phyloP scores from a whole-genome alignment of 2,329 filamentous ascomycete species.

The Curvularia lunata region DNA sequence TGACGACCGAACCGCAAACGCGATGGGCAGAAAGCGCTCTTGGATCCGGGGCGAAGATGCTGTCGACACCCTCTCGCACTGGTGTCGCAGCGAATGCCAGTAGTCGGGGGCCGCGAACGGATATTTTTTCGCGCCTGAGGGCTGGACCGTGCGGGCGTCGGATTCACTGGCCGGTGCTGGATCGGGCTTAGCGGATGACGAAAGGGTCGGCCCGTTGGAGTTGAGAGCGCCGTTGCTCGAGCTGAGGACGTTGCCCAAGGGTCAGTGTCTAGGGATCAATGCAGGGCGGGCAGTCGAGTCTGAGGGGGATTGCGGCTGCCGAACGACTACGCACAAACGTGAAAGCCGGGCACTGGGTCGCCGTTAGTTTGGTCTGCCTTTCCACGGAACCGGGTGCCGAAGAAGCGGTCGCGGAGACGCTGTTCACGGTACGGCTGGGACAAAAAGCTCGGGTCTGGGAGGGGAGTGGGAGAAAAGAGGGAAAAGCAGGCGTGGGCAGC shows the following conservation, averaged over 20 bases:
- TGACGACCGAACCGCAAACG: conserved; percentile 23
- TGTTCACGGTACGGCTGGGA: conserved; percentile 26
- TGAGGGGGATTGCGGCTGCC: conserved; percentile 12
- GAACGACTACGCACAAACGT: conserved; percentile 10
- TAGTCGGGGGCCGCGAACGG: conserved; percentile 22
- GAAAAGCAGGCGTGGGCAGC: conserved; percentile 24
- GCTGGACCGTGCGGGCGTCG: conserved; percentile 24
- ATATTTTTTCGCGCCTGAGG: conserved; percentile 29
- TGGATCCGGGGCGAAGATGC: conserved; percentile 25
- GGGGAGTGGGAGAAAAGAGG: conserved; percentile 16
- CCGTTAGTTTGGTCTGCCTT: conserved; percentile 28
- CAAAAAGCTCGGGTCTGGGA: conserved; percentile 14
- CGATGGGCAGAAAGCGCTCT: conserved; percentile 12
- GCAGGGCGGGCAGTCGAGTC: conserved; percentile 9
- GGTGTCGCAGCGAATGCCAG: conserved; percentile 29
- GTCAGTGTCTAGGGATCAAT: conserved; percentile 11
- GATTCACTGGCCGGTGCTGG: conserved; percentile 32
- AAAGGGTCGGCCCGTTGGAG: conserved; percentile 45
- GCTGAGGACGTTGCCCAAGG: conserved; percentile 8
- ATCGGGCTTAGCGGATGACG: conserved; percentile 40
- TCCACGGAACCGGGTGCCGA: conserved; percentile 35
- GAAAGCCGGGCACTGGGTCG: conserved; percentile 24
- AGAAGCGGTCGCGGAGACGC: conserved; percentile 30
- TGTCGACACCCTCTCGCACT: conserved; percentile 28
- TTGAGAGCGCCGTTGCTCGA: conserved; percentile 25